Conservation (phyloP, 164 flowering plant genomes). For the Umbellularia californica region DNA sequence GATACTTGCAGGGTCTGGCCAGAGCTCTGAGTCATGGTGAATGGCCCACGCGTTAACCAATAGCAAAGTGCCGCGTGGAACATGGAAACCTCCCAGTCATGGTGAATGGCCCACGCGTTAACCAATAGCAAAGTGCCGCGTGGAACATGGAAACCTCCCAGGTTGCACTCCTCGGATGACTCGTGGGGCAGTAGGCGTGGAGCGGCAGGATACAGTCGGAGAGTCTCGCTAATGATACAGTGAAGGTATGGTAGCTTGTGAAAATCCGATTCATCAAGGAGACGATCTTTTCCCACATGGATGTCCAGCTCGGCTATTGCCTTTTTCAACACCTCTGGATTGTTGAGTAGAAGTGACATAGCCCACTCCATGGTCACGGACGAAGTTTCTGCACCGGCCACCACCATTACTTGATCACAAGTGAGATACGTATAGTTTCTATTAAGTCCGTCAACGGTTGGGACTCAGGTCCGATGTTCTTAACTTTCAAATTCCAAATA, state of each 20-base stretch:
- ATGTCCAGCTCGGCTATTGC: slow-evolving; percentile 22
- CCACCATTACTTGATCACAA: slow-evolving; percentile 16
- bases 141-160: too few relatives aligned
- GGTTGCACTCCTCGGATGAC: slow-evolving; percentile 22
- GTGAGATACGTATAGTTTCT: too few relatives aligned
- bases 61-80: too few relatives aligned
- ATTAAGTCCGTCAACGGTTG: too few relatives aligned
- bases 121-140: too few relatives aligned
- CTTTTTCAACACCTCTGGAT: slow-evolving; percentile 20
- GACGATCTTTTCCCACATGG: slow-evolving; percentile 14
- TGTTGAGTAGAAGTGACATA: slow-evolving; percentile 25
- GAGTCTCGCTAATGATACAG: slow-evolving; percentile 25
- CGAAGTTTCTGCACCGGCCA: slow-evolving; percentile 31
- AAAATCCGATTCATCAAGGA: slow-evolving; percentile 29
- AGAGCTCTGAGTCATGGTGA: too few relatives aligned
- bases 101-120: too few relatives aligned
- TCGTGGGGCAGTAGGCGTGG: slow-evolving; percentile 30
- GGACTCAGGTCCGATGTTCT: too few relatives aligned
- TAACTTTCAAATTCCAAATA: too few relatives aligned
- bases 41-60: too few relatives aligned
- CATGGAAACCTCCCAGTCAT: too few relatives aligned
- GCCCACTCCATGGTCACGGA: slow-evolving; percentile 30
- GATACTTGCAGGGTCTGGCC: too few relatives aligned
- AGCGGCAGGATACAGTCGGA: slow-evolving; percentile 21
- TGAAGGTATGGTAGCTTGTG: slow-evolving; percentile 24